Conservation (phyloP, 345 rosid genomes). For the Excoecaria cochinchinensis region DNA sequence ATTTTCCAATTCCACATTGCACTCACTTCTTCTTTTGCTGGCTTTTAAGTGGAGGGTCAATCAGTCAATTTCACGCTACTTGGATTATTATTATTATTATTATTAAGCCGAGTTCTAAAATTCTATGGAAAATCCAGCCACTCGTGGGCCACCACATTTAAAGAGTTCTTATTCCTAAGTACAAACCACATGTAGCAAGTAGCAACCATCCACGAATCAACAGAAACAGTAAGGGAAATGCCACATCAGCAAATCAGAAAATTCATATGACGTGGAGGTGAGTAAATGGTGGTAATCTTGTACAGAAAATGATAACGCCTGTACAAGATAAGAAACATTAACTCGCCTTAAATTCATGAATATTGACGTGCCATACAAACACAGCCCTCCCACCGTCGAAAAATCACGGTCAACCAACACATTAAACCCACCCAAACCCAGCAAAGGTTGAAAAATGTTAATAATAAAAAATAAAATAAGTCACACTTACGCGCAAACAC, state of each 20-base stretch:
- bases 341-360: constrained; percentile 44
- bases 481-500: neutral
- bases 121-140: neutral
- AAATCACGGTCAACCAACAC: constrained; percentile 28
- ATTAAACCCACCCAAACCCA: constrained; percentile 25
- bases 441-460: neutral
- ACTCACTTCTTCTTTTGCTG: too few species aligned
- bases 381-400: constrained; percentile 18
- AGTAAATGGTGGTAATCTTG: neutral
- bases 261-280: neutral
- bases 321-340: constrained; percentile 18
- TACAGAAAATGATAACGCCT: neutral
- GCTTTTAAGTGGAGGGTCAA: neutral
- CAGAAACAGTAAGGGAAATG: neutral
- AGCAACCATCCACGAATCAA: neutral
- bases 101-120: too few species aligned
- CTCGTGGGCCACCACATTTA: constrained; percentile 44
- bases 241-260: neutral
- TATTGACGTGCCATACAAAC: constrained; percentile 44
- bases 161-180: neutral
- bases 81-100: too few species aligned
- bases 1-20: too few species aligned
- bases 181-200: neutral
- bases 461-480: neutral
- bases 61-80: neutral